Evolutionary conservation across 768 basidiomycete genomes (phyloP), one percentile per base, ranked within the genome.

Genomic region (Pisolithus tinctorius): DNA sequence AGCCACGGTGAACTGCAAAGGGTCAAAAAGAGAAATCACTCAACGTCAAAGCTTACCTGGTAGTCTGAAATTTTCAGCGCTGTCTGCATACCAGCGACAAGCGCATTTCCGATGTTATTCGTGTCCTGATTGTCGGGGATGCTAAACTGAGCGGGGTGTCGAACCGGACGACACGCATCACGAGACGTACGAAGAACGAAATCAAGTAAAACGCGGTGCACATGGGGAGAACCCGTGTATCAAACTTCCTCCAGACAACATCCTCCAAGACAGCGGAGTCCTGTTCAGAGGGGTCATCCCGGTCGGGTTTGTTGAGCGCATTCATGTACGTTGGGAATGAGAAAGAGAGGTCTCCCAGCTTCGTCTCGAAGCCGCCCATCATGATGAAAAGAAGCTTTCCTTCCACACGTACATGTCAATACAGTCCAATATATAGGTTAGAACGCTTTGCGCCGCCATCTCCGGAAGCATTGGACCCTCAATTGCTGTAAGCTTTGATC

Each of bases 11-110:
- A 20, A 20, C 20, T 20, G 20, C 1, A 20, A 20, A 20, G 20
- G 20, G 20, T 20, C 20, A 20, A 20, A 20, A 20, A 10, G 30
- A 37, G n/a, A 4, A 23, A 34, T 29, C 25, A 9, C 13, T 17
- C 14, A 34, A 1, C 1, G 29, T 9, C 1, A 14, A 44, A n/a
- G 17, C 43, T 11, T 39, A 63, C 65, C 52, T 67, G 57, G 42
- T 68, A 61, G 29, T 64, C 58, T 1, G 60, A 56, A 34, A 68
- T 57, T 4, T 13, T 67, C 44, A 85, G 60, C 42, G 79, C 73
- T 23, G 62, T 73, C 58, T 82, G 79, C 52, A 85, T 61, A 10
- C 82, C 82, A 9, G 81, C 82, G 7, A 83, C 72, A 14, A 75
- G 73, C 39, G 81, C 82, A 53, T 83, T 83, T 29, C 74, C 75